Conservation (phyloP, 164 flowering plant species). For the Vitis labrusca region DNA sequence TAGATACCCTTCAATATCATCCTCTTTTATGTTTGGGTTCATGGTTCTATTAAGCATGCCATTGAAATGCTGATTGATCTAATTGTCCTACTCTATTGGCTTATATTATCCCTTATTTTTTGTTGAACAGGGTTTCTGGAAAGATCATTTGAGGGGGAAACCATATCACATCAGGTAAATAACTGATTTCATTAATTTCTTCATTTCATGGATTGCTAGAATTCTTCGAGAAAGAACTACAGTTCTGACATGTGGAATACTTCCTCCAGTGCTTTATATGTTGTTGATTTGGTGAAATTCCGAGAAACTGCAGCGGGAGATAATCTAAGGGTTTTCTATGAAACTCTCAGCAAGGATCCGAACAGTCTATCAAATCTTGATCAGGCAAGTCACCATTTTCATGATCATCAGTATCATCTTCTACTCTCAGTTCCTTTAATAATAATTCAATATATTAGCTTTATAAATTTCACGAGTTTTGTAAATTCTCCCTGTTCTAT, state of each 20-base stretch:
- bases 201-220: not conserved
- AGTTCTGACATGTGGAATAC: constrained; percentile 12
- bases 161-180: constrained; percentile 92
- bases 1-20: constrained; percentile 21
- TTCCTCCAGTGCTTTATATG: constrained; percentile 87
- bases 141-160: constrained; percentile 89
- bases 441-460: not conserved
- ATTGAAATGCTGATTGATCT: not conserved
- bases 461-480: not conserved
- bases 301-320: constrained; percentile 99
- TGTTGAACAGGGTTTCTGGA: constrained; percentile 88
- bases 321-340: constrained; percentile 89
- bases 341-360: constrained; percentile 98
- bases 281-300: constrained; percentile 89
- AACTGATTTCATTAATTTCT: not conserved
- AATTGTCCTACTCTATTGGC: not conserved
- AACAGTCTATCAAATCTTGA: constrained; percentile 95
- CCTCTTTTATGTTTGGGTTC: not conserved
- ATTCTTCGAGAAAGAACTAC: not conserved
- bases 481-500: not conserved
- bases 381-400: constrained; percentile 50
- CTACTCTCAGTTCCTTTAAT: not conserved
- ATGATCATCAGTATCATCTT: not conserved
- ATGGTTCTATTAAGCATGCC: not conserved
- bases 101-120: constrained; percentile 6